Base-by-base conservation (phyloP, 2,329 filamentous ascomycete species). In the Metarhizium sp. region DNA sequence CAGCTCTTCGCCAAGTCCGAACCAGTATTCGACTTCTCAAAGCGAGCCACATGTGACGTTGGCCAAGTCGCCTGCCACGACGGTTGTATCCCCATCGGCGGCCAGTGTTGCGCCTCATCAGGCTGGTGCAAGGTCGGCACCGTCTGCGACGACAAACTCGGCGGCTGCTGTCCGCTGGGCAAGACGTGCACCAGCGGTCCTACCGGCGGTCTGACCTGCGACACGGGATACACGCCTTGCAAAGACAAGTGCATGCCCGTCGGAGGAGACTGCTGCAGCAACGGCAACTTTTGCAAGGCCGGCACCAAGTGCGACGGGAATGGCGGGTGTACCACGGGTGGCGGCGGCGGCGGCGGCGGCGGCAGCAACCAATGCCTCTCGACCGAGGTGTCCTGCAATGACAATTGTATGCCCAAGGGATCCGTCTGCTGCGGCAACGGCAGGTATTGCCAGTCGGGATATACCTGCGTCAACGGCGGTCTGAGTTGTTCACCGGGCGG, bases 241-340 rank as follows among this genome's bases (percentile, higher is more conserved):
- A 18, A 25, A 11, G 30, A 45, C 16, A 45, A 45, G 40, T 52
- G 50, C 16, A 52, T 53, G 43, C 42, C 51, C 51, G 14, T 16
- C 7, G 51, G 51, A 16, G 40, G 30, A 8, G 51, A 53, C 40
- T 53, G 51, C 51, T 53, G 51, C 51, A 48, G n/a, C 30, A 30
- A 53, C 43, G 51, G 51, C 42, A 53, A n/a, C 42, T 53, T 36
- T 29, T 53, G 51, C 51, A 53, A 10, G 7, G 10, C 51, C 14
- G 43, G 51, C 30, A 47, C 51, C 42, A 53, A 38, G 30, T 53
- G 51, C 30, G 25, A 36, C 6, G 51, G 42, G 29, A 53, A 34
- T 29, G 51, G 51, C n/a, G 42, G 7, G 0, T 53, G 51, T 32
- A 18, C 42, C 51, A 38, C 25, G 25, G 25, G 25, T 25, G 25